Conservation (phyloP, 1,139 yeast genomes). For the Kodamaea sp. region DNA sequence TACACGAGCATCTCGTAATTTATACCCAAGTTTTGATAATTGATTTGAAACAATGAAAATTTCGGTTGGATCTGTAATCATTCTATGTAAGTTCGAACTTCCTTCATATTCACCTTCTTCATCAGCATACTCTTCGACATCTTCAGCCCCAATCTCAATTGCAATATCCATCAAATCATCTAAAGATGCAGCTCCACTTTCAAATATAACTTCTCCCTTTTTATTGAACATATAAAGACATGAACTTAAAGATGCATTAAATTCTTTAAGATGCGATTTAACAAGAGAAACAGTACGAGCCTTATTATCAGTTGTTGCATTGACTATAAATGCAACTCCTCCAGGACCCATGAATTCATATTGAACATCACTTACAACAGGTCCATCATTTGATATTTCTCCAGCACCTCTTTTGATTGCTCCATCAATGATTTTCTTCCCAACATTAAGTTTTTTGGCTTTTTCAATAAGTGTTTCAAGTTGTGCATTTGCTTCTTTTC, state of each 20-base stretch:
- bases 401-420: constrained; percentile 87
- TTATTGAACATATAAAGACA: constrained; percentile 73
- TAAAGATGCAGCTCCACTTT: constrained; percentile 37
- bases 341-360: constrained; percentile 95
- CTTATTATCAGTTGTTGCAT: constrained; percentile 85
- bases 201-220: constrained; percentile 65
- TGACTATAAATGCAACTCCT: constrained; percentile 80
- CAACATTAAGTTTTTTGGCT: constrained; percentile 74
- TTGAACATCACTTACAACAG: constrained; percentile 38
- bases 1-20: constrained; percentile 66
- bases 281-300: constrained; percentile 75
- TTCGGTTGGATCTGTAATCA: constrained; percentile 58
- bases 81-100: constrained; percentile 26
- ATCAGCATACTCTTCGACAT: constrained; percentile 54
- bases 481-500: constrained; percentile 63
- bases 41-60: constrained; percentile 59
- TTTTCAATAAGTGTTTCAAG: constrained; percentile 71
- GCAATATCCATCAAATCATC: constrained; percentile 71
- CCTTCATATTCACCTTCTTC: constrained; percentile 43
- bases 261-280: constrained; percentile 70
- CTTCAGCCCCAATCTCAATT: constrained; percentile 82
- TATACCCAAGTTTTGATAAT: constrained; percentile 52
- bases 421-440: constrained; percentile 79
- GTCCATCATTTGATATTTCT: constrained; percentile 33
- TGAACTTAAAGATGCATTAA: constrained; percentile 70